Evolutionary conservation across 1,284 basidiomycete species (phyloP), one percentile per base, ranked within the genome.

Genomic region (Cutaneotrichosporon arboriforme): DNA sequence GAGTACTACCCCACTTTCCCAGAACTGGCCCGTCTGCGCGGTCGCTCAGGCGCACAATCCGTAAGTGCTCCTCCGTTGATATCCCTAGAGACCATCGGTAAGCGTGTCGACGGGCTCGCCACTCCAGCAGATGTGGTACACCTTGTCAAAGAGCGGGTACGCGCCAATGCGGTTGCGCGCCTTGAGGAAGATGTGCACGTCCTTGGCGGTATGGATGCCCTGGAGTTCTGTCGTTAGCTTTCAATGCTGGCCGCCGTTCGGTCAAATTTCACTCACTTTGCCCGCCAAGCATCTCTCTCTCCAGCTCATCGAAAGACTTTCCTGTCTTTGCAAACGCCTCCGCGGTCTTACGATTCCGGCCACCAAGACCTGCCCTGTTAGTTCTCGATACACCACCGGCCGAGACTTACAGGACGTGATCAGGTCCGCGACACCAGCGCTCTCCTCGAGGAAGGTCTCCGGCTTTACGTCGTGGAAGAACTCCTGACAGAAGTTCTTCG

Each of bases 391-490:
- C 74, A 60, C 40, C 75, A 7, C 5, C 10, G 26, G 5, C 5
- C 10, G 26, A 31, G 5, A 10, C 26, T 31, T 31, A 31, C 79
- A 81, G 8, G 79, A 80, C 4, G 81, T 81, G 66, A 82, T 81
- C 23, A 82, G 69, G 69, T 82, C 81, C 8, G 80, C 81, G 21
- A 82, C 74, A 42, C 81, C 81, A 1, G 80, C 79, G 41, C 62
- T 77, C 70, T 78, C 79, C 61, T 72, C 71, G 57, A 78, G 65
- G 63, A 81, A 81, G 0, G 80, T 81, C 51, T 78, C 77, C 4
- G 77, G 70, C 63, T 79, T 77, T 64, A 79, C 76, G 45, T 76
- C 73, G 1, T 76, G 64, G 66, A 81, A 81, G 72, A 81, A 81
- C 62, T 81, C 79, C 51, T 76, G 73, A 52, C 77, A 76, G 67